These are phyloP conservation scores for Colletotrichum sp. DNA, from an alignment of 2,329 filamentous ascomycete genomes.

Conservation along the genomic window DNA sequence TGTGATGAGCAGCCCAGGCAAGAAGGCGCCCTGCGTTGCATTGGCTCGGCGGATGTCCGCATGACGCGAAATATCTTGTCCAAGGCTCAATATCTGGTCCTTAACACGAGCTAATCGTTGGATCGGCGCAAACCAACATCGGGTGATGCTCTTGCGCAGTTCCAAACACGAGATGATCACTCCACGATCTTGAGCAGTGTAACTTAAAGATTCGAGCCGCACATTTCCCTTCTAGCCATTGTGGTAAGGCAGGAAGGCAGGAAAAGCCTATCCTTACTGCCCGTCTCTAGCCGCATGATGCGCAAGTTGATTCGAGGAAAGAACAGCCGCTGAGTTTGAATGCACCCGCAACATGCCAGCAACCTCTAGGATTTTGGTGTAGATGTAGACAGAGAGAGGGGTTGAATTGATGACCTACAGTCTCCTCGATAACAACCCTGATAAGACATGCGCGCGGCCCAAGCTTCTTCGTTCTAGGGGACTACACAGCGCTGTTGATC, in stretches of 20 bases:
- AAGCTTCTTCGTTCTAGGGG: background rate
- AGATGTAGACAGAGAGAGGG: background rate
- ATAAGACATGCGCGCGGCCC: background rate
- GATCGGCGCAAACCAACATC: background rate
- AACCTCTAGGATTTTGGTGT: background rate
- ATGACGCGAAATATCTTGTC: background rate
- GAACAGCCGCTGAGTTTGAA: background rate
- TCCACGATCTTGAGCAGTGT: background rate
- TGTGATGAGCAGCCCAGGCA: background rate
- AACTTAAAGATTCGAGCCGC: background rate
- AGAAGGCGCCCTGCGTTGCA: background rate
- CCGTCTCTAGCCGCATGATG: background rate
- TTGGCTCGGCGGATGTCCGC: background rate
- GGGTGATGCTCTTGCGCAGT: background rate
- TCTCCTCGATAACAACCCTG: background rate
- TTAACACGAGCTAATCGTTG: background rate
- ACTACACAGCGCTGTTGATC: background rate
- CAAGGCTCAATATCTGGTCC: background rate
- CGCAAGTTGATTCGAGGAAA: background rate
- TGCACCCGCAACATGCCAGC: background rate
- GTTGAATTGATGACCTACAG: background rate
- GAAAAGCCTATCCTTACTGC: background rate
- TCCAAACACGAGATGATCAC: conserved; percentile 4
- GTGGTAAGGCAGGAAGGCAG: background rate
- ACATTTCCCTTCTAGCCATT: background rate